A percentile compares a stretch with the other conserved stretches of the same genome.
Evolutionary conservation across 179 eudicot species (phyloP).

Genomic region (Amaranthus tricolor): DNA sequence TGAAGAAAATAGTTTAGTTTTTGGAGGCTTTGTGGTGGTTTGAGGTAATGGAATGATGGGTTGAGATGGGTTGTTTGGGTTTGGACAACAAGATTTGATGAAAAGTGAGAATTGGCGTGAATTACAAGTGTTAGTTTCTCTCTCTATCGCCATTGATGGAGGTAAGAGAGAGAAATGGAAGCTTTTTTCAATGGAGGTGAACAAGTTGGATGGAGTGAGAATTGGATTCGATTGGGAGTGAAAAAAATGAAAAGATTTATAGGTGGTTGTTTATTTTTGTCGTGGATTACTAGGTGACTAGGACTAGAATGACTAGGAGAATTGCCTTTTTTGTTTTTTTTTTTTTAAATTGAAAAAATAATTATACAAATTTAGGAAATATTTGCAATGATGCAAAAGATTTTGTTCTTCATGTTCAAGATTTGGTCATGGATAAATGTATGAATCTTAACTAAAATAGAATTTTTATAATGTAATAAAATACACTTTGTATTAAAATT

Average conservation of each 20-base stretch:
- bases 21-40: not conserved
- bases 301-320: not conserved
- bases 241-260: not conserved
- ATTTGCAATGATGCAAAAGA: too few relatives aligned
- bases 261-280: not conserved
- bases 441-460: too few relatives aligned
- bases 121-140: constrained; percentile 40
- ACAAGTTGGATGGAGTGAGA: not conserved
- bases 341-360: too few relatives aligned
- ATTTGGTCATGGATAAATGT: too few relatives aligned
- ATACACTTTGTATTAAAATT: too few relatives aligned
- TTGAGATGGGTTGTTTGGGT: constrained; percentile 32
- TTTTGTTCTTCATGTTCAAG: too few relatives aligned
- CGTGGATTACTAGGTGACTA: not conserved
- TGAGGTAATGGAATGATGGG: constrained; percentile 19
- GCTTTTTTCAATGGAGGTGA: not conserved
- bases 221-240: not conserved
- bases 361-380: too few relatives aligned
- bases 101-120: constrained; percentile 77
- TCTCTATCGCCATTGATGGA: constrained; percentile 12
- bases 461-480: too few relatives aligned
- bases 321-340: not conserved
- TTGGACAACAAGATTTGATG: constrained; percentile 74
- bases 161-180: not conserved
- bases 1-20: constrained; percentile 2